Base-by-base conservation (phyloP, 129 eudicot genomes). In the Cynara cardunculus region DNA sequence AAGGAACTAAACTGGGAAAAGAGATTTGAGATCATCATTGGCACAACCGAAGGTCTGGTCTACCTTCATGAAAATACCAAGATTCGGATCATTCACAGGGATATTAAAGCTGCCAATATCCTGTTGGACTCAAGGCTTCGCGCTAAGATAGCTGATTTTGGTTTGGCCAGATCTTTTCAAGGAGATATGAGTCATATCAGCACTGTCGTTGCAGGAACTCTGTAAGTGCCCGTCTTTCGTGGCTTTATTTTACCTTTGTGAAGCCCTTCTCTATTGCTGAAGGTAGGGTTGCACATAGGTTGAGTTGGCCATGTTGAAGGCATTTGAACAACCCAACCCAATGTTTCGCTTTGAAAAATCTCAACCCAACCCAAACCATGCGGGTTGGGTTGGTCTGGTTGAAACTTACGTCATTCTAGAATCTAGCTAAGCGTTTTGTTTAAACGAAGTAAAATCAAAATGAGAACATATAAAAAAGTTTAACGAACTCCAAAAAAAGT, bases 81-180 rank as follows among this genome's bases (percentile, higher is more conserved):
- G 41, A 68, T 46, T 32, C 83, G 95, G 18, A 94, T 89, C 24
- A 92, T 92, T 74, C 98, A 91, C 78, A 86, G 97, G 76, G 97
- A 91, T 72, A 91, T 91, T 64, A 91, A 89, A 78, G 91, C 97
- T 67, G 87, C 95, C 73, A 91, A 94, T 53, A 91, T 93, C 72
- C 84, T 91, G 76, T 77, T 91, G 82, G 98, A 94, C 79, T 85
- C 91, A 0, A 87, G 93, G 70, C 85, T 91, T 35, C 91, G 92
- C 16, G 95, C 97, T 10, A 94, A 91, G 74, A 89, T 94, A 69
- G 96, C 97, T 69, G 98, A 94, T 87, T 94, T 91, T 71, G 98
- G 98, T 46, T 77, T 93, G 82, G 98, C 97, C 34, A 88, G 98
- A 80, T 86, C 97, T 67, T 93, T 93, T 78, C 96, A 91, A 88